Conservation (phyloP, 257 asterid genomes). For the Solanum infundibuliforme region DNA sequence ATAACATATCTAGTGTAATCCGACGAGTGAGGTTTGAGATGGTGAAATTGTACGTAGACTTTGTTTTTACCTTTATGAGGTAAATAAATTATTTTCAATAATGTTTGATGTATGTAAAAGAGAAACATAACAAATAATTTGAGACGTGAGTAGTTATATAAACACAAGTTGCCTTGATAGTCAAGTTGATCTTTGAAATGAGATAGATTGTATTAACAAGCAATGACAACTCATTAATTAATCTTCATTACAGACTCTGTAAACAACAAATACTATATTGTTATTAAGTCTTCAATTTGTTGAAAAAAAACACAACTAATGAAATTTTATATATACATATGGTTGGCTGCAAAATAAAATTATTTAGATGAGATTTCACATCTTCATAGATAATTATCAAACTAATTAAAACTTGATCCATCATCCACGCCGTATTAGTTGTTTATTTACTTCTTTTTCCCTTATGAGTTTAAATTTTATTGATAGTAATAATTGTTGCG, state of each 20-base stretch:
- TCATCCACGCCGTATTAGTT: background rate
- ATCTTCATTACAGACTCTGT: background rate
- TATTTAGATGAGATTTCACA: background rate
- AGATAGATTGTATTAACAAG: background rate
- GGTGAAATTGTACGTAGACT: background rate
- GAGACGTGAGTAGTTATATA: background rate
- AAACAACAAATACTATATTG: background rate
- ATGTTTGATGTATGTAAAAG: background rate
- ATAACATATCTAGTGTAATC: too few species aligned
- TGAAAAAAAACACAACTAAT: background rate
- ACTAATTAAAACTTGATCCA: background rate
- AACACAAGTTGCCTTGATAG: background rate
- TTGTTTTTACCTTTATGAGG: background rate
- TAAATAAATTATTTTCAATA: background rate
- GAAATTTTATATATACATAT: background rate
- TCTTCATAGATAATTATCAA: background rate
- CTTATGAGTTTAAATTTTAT: background rate
- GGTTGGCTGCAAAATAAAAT: background rate
- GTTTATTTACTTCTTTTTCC: background rate
- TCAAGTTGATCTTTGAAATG: background rate
- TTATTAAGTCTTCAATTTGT: background rate
- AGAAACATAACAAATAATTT: background rate
- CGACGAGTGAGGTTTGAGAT: too few species aligned
- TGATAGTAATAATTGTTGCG: background rate
- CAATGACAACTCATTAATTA: background rate